Percentiles rank a stretch among this genome's conserved stretches.
Evolutionary conservation across 2,329 filamentous ascomycete genomes (phyloP).

Genomic region (Pseudogymnoascus sp.): DNA sequence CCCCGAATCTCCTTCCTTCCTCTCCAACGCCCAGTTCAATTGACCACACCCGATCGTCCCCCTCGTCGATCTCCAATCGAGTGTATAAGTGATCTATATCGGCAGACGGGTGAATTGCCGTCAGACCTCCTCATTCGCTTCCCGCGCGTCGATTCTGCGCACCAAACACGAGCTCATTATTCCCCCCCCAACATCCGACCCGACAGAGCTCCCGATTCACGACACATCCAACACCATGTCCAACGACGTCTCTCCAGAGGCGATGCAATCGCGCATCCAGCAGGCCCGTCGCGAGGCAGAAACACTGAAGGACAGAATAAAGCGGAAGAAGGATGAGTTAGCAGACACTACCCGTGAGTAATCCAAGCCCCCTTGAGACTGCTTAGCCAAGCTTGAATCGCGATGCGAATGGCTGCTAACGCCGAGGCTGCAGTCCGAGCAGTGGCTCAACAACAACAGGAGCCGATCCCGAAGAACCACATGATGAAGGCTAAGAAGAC

Average conservation of each 20-base stretch:
- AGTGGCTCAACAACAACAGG: slow-evolving; percentile 86
- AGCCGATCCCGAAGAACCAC: slow-evolving; percentile 79
- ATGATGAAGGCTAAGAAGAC: slow-evolving; percentile 97
- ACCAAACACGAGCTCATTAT: slow-evolving; percentile 13
- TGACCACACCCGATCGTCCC: not conserved
- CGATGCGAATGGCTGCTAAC: not conserved
- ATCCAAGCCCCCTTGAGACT: slow-evolving; percentile 11
- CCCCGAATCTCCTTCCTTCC: not conserved
- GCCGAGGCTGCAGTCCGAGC: slow-evolving; percentile 60
- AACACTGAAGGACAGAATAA: slow-evolving; percentile 95
- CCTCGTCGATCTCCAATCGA: slow-evolving; percentile 9
- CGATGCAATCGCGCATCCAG: slow-evolving; percentile 89
- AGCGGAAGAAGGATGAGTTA: slow-evolving; percentile 99
- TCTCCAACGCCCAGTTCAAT: not conserved
- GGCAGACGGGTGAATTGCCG: not conserved
- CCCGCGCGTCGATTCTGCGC: slow-evolving; percentile 17
- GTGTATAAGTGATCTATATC: not conserved
- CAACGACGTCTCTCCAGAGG: slow-evolving; percentile 59
- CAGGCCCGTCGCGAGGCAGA: slow-evolving; percentile 94
- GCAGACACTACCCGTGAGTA: slow-evolving; percentile 92
- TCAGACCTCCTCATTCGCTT: slow-evolving; percentile 8
- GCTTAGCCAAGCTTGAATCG: not conserved
- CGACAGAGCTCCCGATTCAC: slow-evolving; percentile 11
- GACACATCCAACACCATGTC: slow-evolving; percentile 23
- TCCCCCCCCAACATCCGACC: slow-evolving; percentile 5